These are phyloP conservation scores for Arthroderma sp. DNA, from an alignment of 2,329 filamentous ascomycete genomes.

Conservation along the genomic window DNA sequence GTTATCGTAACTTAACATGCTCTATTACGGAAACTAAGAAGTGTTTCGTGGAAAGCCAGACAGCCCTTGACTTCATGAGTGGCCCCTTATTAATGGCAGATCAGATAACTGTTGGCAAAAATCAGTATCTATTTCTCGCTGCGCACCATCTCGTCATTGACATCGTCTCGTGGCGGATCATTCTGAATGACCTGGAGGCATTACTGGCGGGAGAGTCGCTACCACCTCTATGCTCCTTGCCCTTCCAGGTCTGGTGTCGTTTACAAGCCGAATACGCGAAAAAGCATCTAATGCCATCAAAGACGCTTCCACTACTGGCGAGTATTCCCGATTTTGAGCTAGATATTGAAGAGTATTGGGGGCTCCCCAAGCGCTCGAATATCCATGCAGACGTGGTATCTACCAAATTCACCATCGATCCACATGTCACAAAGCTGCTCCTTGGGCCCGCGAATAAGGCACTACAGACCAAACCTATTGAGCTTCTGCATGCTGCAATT, in stretches of 20 bases:
- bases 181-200: slow-evolving; percentile 29
- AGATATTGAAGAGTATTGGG: slow-evolving; percentile 29
- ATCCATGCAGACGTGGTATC: slow-evolving; percentile 25
- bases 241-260: background rate
- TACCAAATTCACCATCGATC: slow-evolving; percentile 23
- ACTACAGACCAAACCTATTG: slow-evolving; percentile 27
- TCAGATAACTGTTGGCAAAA: slow-evolving; percentile 24
- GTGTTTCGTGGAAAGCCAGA: slow-evolving; percentile 26
- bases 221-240: background rate
- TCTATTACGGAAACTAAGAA: background rate
- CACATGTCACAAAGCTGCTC: slow-evolving; percentile 22
- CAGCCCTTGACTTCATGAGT: slow-evolving; percentile 24
- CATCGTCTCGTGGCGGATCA: slow-evolving; percentile 32
- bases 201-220: slow-evolving; percentile 16
- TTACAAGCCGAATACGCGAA: background rate
- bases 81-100: slow-evolving; percentile 34
- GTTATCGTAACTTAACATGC: too few relatives aligned
- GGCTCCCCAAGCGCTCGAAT: slow-evolving; percentile 22
- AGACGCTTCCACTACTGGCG: slow-evolving; percentile 24
- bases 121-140: slow-evolving; percentile 25
- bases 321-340: slow-evolving; percentile 15
- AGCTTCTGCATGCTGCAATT: slow-evolving; percentile 28
- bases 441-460: slow-evolving; percentile 24
- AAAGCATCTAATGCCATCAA: background rate
- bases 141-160: slow-evolving; percentile 31